A percentile compares a stretch with the other conserved stretches of the same genome.
These are phyloP conservation scores for Ilex aquifolium DNA, from an alignment of 257 asterid species.

Conservation along the genomic window DNA sequence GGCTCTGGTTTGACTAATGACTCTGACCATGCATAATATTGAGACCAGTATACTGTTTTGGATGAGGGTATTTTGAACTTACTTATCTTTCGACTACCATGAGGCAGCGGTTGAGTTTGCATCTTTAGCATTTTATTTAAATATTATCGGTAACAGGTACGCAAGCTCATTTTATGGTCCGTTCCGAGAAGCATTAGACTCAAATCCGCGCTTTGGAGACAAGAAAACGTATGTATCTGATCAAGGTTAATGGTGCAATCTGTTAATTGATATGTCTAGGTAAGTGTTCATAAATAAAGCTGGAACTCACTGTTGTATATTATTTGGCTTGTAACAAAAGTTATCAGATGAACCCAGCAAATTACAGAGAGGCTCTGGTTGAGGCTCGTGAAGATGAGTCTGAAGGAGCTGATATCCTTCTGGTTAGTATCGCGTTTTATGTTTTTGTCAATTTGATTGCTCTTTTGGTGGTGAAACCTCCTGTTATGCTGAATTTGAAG, in stretches of 20 bases:
- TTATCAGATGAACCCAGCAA: conserved; percentile 97
- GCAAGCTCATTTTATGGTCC: conserved; percentile 98
- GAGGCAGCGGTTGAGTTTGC: background rate
- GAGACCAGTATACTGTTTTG: too few species aligned
- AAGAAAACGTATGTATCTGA: conserved; percentile 66
- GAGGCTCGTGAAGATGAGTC: conserved; percentile 84
- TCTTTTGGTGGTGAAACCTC: background rate
- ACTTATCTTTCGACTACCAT: background rate
- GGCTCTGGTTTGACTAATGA: too few species aligned
- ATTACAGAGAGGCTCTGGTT: conserved; percentile 84
- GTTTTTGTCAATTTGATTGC: background rate
- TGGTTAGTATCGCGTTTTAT: conserved; percentile 44
- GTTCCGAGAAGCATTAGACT: conserved; percentile 90
- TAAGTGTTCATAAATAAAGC: background rate
- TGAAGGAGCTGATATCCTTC: conserved; percentile 96
- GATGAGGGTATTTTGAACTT: too few species aligned
- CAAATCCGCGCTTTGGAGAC: conserved; percentile 97
- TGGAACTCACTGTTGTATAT: conserved; percentile 7
- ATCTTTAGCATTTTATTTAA: background rate
- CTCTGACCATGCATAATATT: too few species aligned
- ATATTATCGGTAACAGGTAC: conserved; percentile 45
- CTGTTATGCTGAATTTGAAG: conserved; percentile 12
- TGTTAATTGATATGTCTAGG: conserved; percentile 1
- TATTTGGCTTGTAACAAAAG: conserved; percentile 33
- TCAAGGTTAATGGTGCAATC: conserved; percentile 2